Base-by-base conservation (phyloP, 75 land plant genomes). In the Ceratopteris richardii region DNA sequence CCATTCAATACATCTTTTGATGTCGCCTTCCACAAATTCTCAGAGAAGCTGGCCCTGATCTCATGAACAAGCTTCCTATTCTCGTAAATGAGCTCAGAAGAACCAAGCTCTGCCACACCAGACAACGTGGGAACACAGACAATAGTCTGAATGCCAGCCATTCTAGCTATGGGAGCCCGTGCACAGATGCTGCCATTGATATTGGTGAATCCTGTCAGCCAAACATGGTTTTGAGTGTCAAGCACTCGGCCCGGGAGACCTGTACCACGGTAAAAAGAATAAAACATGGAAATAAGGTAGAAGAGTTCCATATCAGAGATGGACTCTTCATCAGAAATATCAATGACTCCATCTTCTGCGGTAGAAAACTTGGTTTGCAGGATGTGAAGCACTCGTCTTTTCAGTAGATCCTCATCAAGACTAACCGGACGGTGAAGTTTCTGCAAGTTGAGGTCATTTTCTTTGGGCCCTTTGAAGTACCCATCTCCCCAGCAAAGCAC, bases 51-150 rank as follows among this genome's bases (percentile, higher is more conserved):
- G n/a, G n/a, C n/a, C n/a, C n/a, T n/a, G n/a, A n/a, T n/a, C n/a
- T n/a, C n/a, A n/a, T n/a, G n/a, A n/a, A 40, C 42, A 40, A 40
- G 14, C 13, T 40, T 14, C 42, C 9, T 9, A 66, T 59, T 76
- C 54, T 76, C 68, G 33, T 40, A 42, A 51, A 85, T 76, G 47
- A 74, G 14, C 27, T 81, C 85, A 14, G 88, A 84, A 1, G 89
- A 84, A 24, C 92, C 92, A n/a, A 88, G 65, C 59, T 88, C 92
- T 23, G 84, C 73, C 14, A 88, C 85, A 6, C 92, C 92, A 62
- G 48, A 12, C 62, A 60, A 27, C 44, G 60, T 43, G 2, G 92
- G 92, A 17, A 84, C 62, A 39, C 82, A 84, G 12, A 74, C 82
- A 59, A 88, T 61, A 9, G 89, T 85, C 77, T 85, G 82, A 42